A percentile compares a stretch with the other conserved stretches of the same genome.
Evolutionary conservation across 306 rosid species (phyloP).

Genomic region (Casuarina equisetifolia): DNA sequence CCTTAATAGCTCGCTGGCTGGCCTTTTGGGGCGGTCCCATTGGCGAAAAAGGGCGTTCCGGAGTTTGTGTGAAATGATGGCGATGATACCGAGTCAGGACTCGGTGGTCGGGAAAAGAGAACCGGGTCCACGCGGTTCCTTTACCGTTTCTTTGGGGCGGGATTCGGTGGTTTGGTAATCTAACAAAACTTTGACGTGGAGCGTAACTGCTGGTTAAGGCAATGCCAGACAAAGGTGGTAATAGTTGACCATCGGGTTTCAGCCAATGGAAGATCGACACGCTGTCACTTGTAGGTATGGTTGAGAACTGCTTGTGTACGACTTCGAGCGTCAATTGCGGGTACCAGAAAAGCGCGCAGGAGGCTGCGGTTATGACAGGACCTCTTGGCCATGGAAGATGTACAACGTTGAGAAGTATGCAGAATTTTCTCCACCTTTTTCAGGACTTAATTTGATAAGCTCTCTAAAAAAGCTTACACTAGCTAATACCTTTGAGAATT

Average conservation of each 20-base stretch:
- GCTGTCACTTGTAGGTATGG: background rate
- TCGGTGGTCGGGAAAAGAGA: slow-evolving; percentile 27
- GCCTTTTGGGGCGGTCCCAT: slow-evolving; percentile 43
- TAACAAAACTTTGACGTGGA: background rate
- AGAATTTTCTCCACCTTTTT: no score
- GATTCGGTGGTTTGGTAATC: background rate
- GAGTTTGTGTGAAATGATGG: slow-evolving; percentile 53
- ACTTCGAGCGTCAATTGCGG: slow-evolving; percentile 15
- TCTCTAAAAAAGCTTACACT: no score
- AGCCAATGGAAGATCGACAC: slow-evolving; percentile 14
- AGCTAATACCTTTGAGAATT: no score
- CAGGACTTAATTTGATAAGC: no score
- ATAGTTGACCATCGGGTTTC: background rate
- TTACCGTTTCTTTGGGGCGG: background rate
- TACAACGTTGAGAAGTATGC: no score
- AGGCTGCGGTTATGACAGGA: background rate
- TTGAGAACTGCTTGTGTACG: background rate
- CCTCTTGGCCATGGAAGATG: background rate
- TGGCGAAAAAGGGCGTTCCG: slow-evolving; percentile 46
- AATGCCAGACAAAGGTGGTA: background rate
- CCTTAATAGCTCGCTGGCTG: slow-evolving; percentile 30
- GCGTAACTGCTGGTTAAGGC: background rate
- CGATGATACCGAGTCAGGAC: slow-evolving; percentile 64
- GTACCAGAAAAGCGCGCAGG: slow-evolving; percentile 11
- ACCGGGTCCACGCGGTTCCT: slow-evolving; percentile 39